Conservation (phyloP, 768 basidiomycete genomes). For the Lentinula aciculospora region DNA sequence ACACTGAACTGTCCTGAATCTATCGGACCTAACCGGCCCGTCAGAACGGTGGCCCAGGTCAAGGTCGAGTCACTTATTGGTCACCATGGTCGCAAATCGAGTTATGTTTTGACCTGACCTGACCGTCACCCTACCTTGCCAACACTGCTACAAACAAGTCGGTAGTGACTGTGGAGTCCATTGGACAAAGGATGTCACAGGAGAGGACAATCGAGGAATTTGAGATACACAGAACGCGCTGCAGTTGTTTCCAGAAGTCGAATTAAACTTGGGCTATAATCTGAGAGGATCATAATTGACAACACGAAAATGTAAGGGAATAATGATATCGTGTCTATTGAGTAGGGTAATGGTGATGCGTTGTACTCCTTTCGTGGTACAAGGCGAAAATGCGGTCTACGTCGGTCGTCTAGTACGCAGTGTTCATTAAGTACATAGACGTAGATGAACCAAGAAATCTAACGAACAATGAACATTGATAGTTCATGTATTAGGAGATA, state of each 20-base stretch:
- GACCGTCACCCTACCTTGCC: too few species aligned
- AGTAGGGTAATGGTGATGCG: slow-evolving; percentile 1
- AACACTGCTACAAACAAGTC: too few species aligned
- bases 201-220: not conserved
- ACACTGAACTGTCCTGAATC: too few species aligned
- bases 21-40: too few species aligned
- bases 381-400: not conserved
- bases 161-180: not conserved
- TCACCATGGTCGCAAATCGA: too few species aligned
- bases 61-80: too few species aligned
- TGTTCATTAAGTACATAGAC: not conserved
- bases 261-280: too few species aligned
- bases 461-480: not conserved
- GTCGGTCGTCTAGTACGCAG: slow-evolving; percentile 1
- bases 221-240: not conserved
- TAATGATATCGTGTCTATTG: slow-evolving; percentile 5
- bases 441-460: not conserved
- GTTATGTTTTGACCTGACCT: too few species aligned
- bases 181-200: not conserved
- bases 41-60: too few species aligned
- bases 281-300: too few species aligned
- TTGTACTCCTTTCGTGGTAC: not conserved
- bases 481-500: not conserved
- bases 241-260: not conserved
- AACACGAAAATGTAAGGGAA: not conserved